Evolutionary conservation across 306 rosid species (phyloP).

Genomic region (Coriaria nepalensis): DNA sequence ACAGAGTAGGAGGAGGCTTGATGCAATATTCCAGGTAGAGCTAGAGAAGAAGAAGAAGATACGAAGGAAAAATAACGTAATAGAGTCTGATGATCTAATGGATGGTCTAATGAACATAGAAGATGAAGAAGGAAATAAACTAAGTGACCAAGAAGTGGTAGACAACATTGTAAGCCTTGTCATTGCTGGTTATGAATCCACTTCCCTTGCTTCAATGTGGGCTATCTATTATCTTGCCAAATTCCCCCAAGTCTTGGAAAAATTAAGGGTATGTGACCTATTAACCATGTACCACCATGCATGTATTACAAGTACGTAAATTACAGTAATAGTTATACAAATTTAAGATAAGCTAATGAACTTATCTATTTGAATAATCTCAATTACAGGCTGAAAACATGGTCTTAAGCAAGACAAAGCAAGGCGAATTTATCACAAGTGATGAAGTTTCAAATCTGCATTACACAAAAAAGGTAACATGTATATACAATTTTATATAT

Average conservation of each 20-base stretch:
- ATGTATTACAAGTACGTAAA: no score
- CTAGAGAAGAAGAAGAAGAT: slow-evolving; percentile 21
- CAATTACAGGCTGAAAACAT: slow-evolving; percentile 31
- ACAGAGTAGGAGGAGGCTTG: slow-evolving; percentile 26
- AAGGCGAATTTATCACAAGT: slow-evolving; percentile 17
- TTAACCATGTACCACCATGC: no score
- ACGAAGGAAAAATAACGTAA: slow-evolving; percentile 3
- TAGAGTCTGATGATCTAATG: slow-evolving; percentile 21
- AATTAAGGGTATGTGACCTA: no score
- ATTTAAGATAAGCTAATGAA: no score
- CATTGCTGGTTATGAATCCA: slow-evolving; percentile 20
- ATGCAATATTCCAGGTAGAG: slow-evolving; percentile 21
- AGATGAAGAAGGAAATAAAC: slow-evolving; percentile 24
- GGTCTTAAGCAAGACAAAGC: slow-evolving; percentile 6
- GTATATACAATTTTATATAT: no score
- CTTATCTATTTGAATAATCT: no score
- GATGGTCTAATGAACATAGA: slow-evolving; percentile 32
- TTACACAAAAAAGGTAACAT: slow-evolving; percentile 32
- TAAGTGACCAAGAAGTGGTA: slow-evolving; percentile 29
- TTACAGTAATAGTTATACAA: no score
- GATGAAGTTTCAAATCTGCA: slow-evolving; percentile 23
- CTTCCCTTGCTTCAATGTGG: slow-evolving; percentile 26
- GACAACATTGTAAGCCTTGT: slow-evolving; percentile 31
- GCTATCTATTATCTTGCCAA: slow-evolving; percentile 26
- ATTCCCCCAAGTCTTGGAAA: slow-evolving; percentile 23